Base-by-base conservation (phyloP, 1,284 basidiomycete genomes). In the Boletus smithii region DNA sequence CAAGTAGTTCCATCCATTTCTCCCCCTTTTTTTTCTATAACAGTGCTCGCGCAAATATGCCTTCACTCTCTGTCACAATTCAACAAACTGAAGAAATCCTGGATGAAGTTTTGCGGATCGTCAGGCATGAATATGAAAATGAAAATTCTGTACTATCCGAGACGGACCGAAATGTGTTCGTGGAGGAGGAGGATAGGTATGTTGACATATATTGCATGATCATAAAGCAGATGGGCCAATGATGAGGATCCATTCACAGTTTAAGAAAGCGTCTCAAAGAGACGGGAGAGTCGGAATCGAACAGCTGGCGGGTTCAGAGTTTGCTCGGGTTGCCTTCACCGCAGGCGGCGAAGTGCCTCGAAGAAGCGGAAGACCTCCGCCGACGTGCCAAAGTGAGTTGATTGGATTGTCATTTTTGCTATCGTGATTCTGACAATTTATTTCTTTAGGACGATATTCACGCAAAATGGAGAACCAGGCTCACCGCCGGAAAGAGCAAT, bases 171-270 rank as follows among this genome's bases (percentile, higher is more conserved):
- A 30, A 3, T 3, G n/a, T 2, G 14, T 47, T 49, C 13, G 27
- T 49, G 10, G n/a, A 29, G 2, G 57, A 62, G 8, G 57, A 49
- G 8, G 5, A 27, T 6, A 39, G 44, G 57, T 58, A 44, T 5
- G 44, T 20, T 4, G 2, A 18, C 2, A 18, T 17, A 7, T 22
- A n/a, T 8, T 5, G 8, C 18, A 14, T 7, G 30, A 17, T 13
- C n/a, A 8, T 22, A 10, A 37, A 18, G 10, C 29, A 35, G 9
- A 4, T n/a, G 29, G 4, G 2, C 37, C 53, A 23, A 58, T 24
- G 7, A 26, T 16, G 6, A 9, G 5, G 16, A 22, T 27, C 1
- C n/a, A 8, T 17, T 4, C 8, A 3, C 31, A 58, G 56, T n/a
- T 44, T 58, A 11, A 48, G 50, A 10, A 4, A 47, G 6, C 54